phyloP scores from a whole-genome alignment of 495 filamentous ascomycete species.

The Lasiosphaeriaceae sp. region DNA sequence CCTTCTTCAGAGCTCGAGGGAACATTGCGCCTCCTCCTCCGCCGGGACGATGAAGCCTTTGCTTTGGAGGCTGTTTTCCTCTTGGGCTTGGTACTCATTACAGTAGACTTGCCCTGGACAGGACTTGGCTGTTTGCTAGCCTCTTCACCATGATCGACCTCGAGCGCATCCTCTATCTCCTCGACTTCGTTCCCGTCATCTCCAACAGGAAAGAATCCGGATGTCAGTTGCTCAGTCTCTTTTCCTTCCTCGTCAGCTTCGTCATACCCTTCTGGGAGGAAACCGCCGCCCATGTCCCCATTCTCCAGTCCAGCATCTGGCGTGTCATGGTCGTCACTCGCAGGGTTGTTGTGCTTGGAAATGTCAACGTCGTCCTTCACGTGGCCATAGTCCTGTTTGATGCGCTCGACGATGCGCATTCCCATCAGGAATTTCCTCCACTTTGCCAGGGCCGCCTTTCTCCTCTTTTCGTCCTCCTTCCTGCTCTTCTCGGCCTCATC shows the following conservation, averaged over 20 bases:
- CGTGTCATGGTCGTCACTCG: constrained; percentile 16
- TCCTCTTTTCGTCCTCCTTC: constrained; percentile 78
- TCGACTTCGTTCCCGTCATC: constrained; percentile 33
- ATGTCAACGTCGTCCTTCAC: constrained; percentile 38
- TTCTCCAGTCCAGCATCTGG: constrained; percentile 13
- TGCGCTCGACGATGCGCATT: constrained; percentile 72
- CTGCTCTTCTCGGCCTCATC: constrained; percentile 75
- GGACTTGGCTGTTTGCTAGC: not conserved
- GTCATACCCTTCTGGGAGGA: constrained; percentile 51
- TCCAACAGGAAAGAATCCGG: constrained; percentile 37
- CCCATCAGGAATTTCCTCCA: constrained; percentile 90
- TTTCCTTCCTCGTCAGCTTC: constrained; percentile 30
- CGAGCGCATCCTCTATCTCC: constrained; percentile 18
- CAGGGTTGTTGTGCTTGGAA: constrained; percentile 29
- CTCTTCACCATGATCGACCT: constrained; percentile 30
- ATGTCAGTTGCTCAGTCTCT: constrained; percentile 25
- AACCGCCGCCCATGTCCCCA: constrained; percentile 54
- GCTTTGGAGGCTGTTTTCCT: constrained; percentile 10
- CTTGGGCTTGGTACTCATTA: constrained; percentile 22
- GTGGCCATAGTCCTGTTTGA: constrained; percentile 74
- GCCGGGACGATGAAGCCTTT: constrained; percentile 9
- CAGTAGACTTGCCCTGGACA: constrained; percentile 19
- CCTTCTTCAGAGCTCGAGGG: constrained; percentile 20
- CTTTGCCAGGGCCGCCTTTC: constrained; percentile 65
- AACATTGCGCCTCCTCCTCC: constrained; percentile 18